phyloP scores from a whole-genome alignment of 768 basidiomycete genomes.

The Boletus rufocinnamomeus region DNA sequence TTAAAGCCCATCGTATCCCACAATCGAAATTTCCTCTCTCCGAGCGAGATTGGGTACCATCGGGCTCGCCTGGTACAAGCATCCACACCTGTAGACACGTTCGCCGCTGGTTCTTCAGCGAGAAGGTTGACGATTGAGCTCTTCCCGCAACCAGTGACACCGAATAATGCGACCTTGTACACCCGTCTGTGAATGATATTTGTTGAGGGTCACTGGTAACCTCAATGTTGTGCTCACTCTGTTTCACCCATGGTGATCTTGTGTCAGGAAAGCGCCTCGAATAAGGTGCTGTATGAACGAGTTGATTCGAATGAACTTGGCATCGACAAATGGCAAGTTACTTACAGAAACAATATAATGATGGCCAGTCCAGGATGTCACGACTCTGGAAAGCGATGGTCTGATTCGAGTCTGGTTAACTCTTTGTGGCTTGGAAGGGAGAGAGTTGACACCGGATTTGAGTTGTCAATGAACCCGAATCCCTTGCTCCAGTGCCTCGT shows the following conservation, averaged over 20 bases:
- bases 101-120: conserved; percentile 29
- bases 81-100: conserved; percentile 29
- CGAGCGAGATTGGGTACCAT: conserved; percentile 24
- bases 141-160: conserved; percentile 33
- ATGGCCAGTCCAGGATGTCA: neutral
- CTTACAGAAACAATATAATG: conserved; percentile 10
- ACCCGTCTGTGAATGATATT: conserved; percentile 19
- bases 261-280: neutral
- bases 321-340: neutral
- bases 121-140: conserved; percentile 35
- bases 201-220: neutral
- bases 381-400: neutral
- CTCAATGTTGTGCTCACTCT: conserved; percentile 20
- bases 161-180: conserved; percentile 31
- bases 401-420: neutral
- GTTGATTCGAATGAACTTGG: neutral
- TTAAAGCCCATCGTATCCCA: conserved; percentile 40
- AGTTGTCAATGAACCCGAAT: conserved; percentile 6
- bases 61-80: conserved; percentile 38
- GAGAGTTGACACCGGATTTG: neutral
- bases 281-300: neutral
- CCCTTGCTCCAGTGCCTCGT: conserved; percentile 20
- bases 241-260: conserved; percentile 6
- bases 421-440: neutral
- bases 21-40: conserved; percentile 27